Evolutionary conservation across 331 rosid species (phyloP).

Genomic region (Pyracantha coccinea): DNA sequence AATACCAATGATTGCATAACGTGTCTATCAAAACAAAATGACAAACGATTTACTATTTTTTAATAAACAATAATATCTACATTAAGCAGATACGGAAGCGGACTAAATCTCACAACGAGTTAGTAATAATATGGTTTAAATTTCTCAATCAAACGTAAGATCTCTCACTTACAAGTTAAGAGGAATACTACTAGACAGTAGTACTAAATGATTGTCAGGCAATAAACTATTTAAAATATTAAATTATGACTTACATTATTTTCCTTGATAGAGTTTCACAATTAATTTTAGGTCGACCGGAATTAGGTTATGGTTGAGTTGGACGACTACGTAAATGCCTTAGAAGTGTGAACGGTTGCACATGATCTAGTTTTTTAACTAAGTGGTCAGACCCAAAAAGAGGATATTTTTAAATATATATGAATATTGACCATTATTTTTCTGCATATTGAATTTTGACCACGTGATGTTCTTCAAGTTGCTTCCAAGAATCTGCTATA

Average conservation of each 20-base stretch:
- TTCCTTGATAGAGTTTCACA: too few relatives aligned
- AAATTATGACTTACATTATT: too few relatives aligned
- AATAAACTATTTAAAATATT: too few relatives aligned
- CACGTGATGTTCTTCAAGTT: not conserved
- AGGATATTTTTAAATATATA: not conserved
- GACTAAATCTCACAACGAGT: rapidly evolving
- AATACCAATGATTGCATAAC: too few relatives aligned
- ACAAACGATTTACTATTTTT: too few relatives aligned
- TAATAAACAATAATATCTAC: not conserved
- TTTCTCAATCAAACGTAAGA: too few relatives aligned
- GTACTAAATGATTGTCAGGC: rapidly evolving
- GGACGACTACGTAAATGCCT: not conserved
- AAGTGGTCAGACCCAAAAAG: not conserved
- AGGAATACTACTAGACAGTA: too few relatives aligned
- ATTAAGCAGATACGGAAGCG: not conserved
- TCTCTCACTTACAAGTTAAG: too few relatives aligned
- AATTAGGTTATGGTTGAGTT: not conserved
- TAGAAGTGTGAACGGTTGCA: not conserved
- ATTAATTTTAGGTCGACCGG: not conserved
- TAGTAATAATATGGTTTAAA: too few relatives aligned
- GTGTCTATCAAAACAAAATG: too few relatives aligned
- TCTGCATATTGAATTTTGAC: not conserved
- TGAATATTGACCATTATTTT: not conserved
- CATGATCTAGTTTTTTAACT: not conserved
- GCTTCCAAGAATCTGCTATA: not conserved